Evolutionary conservation across 2,329 filamentous ascomycete species (phyloP), one percentile per base, ranked within the genome.

Genomic region (Hymenoscyphus linearis): DNA sequence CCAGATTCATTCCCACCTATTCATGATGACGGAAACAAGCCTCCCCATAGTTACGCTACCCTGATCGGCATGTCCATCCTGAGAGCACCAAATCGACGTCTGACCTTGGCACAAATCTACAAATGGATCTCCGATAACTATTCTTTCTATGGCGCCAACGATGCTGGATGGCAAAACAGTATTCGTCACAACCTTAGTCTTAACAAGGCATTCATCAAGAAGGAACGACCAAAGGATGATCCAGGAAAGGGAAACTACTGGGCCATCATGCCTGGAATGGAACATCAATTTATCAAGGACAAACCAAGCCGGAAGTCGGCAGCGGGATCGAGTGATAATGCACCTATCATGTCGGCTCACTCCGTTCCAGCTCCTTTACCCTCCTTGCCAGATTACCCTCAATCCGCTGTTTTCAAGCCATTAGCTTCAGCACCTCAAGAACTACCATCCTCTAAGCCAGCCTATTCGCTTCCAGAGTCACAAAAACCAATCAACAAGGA

Each of bases 121-220:
- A 96, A 96, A 73, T 99, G 95, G 93, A 98, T 99, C 70, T 96
- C 91, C n/a, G 91, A 96, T 73, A 93, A 88, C 18, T 98, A 90
- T 74, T 87, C 85, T 4, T 97, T 93, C 76, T 99, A 98, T 78
- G 87, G 85, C 68, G 84, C 86, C 52, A 84, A 87, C 60, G 92
- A 97, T 70, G 86, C 90, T 12, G 93, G 95, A 65, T 99, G 95
- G 95, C 93, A 98, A 76, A 99, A 99, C 76, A 98, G 95, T 78
- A 99, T 99, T 74, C 89, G 95, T 36, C 95, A 99, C 76, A 99
- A 99, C 69, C 85, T 99, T 36, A 97, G 93, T 72, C 81, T 99
- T 52, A 96, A 97, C 81, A 98, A 98, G 77, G 91, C 90, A 54
- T 98, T 98, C 72, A 87, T 93, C 73, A 98, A 98, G 78, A 89